These are phyloP conservation scores for Leptosphaerulina australis DNA, from an alignment of 2,329 filamentous ascomycete species.

Conservation along the genomic window DNA sequence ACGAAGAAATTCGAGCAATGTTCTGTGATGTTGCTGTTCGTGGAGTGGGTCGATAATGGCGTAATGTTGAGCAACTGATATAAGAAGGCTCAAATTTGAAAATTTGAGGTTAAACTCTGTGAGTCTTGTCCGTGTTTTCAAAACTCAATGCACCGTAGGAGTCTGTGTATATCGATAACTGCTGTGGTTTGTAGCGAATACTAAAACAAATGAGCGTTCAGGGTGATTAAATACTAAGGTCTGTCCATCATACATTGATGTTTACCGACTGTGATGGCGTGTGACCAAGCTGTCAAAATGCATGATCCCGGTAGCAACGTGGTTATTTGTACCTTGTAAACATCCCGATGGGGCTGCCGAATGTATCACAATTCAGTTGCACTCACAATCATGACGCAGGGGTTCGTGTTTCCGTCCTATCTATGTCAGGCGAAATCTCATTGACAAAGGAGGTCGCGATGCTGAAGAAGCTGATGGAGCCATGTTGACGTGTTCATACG, in stretches of 20 bases:
- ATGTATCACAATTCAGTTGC: constrained; percentile 11
- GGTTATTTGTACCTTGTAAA: constrained; percentile 15
- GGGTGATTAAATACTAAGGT: not conserved
- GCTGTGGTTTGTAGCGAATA: not conserved
- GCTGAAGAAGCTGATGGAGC: constrained; percentile 10
- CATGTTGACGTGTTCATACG: constrained; percentile 17
- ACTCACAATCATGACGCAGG: constrained; percentile 8
- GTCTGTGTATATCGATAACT: not conserved
- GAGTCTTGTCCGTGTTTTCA: not conserved
- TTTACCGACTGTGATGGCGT: not conserved
- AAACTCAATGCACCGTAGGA: not conserved
- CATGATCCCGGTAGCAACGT: constrained; percentile 23
- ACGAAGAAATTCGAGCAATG: not conserved
- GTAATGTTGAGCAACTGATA: not conserved
- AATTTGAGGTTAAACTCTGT: not conserved
- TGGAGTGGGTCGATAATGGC: not conserved
- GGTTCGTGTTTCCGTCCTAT: not conserved
- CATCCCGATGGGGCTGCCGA: constrained; percentile 7
- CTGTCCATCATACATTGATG: constrained; percentile 13
- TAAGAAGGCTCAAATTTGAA: not conserved
- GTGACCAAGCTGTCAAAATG: constrained; percentile 29
- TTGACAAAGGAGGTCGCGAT: not conserved
- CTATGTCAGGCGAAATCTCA: not conserved
- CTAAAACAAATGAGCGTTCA: constrained; percentile 1
- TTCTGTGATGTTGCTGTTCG: not conserved